A percentile compares a stretch with the other conserved stretches of the same genome.
Conservation (phyloP, 495 filamentous ascomycete species). For the Gamarada debralockiae region DNA sequence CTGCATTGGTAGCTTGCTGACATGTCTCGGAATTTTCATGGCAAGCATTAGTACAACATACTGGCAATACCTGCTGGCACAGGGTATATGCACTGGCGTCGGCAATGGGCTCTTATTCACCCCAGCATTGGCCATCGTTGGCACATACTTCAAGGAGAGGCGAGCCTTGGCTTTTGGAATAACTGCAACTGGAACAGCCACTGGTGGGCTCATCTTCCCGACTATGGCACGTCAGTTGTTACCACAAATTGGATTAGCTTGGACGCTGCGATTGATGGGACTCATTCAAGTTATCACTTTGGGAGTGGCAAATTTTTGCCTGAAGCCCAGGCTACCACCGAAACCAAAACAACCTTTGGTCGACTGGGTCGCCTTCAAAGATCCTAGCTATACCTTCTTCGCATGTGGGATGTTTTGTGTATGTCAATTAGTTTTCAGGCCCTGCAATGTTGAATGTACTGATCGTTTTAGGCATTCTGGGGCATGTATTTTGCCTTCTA, state of each 20-base stretch:
- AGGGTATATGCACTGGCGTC: slow-evolving; percentile 66
- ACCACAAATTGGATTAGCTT: slow-evolving; percentile 55
- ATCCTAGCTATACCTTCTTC: slow-evolving; percentile 52
- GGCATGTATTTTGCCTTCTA: slow-evolving; percentile 74
- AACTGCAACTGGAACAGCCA: neutral
- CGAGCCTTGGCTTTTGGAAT: slow-evolving; percentile 58
- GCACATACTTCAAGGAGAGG: slow-evolving; percentile 64
- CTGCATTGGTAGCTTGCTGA: slow-evolving; percentile 45
- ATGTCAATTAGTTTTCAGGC: too few species aligned
- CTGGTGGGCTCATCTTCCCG: slow-evolving; percentile 7
- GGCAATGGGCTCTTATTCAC: slow-evolving; percentile 70
- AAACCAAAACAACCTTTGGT: slow-evolving; percentile 49
- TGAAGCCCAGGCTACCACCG: slow-evolving; percentile 52
- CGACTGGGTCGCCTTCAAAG: slow-evolving; percentile 53
- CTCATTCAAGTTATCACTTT: slow-evolving; percentile 38
- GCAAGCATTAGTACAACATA: slow-evolving; percentile 57
- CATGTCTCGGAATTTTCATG: slow-evolving; percentile 62
- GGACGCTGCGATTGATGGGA: slow-evolving; percentile 59
- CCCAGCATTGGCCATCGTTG: slow-evolving; percentile 60
- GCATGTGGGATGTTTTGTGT: slow-evolving; percentile 46
- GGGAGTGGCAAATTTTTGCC: slow-evolving; percentile 33
- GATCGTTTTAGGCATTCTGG: too few species aligned
- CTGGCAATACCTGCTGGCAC: slow-evolving; percentile 72
- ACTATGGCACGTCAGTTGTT: slow-evolving; percentile 47
- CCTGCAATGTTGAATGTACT: too few species aligned